These are phyloP conservation scores for Coleophoma eucalyptorum DNA, from an alignment of 2,329 filamentous ascomycete genomes.

Conservation along the genomic window DNA sequence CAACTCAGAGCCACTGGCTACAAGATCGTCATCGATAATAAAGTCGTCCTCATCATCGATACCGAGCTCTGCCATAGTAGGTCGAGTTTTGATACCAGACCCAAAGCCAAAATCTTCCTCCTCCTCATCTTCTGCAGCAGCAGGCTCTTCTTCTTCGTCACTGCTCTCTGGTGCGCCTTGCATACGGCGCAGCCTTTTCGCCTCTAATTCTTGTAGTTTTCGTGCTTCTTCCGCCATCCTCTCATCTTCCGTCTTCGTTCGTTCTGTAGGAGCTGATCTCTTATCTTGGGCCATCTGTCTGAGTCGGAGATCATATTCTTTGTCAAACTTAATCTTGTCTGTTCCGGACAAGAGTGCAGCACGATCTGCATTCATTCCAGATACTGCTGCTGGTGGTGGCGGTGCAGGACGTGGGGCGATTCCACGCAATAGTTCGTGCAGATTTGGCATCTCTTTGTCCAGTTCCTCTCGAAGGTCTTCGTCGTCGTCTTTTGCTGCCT, in stretches of 20 bases:
- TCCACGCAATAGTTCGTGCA: conserved; percentile 67
- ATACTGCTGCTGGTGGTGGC: conserved; percentile 31
- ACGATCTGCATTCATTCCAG: conserved; percentile 60
- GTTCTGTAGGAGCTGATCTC: conserved; percentile 78
- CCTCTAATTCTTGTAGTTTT: conserved; percentile 75
- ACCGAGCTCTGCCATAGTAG: conserved; percentile 50
- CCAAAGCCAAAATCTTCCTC: conserved; percentile 60
- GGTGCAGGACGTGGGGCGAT: conserved; percentile 45
- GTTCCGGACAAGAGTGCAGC: conserved; percentile 55
- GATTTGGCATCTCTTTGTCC: conserved; percentile 75
- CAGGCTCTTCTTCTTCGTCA: conserved; percentile 55
- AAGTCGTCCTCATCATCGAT: conserved; percentile 96
- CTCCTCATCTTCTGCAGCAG: conserved; percentile 34
- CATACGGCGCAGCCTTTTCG: conserved; percentile 82
- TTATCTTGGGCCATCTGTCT: conserved; percentile 81
- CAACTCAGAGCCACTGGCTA: conserved; percentile 76
- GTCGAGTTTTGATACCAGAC: conserved; percentile 49
- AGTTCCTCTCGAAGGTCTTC: conserved; percentile 81
- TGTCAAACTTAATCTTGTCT: conserved; percentile 68
- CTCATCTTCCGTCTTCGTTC: conserved; percentile 90
- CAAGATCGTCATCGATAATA: conserved; percentile 80
- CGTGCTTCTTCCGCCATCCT: conserved; percentile 73
- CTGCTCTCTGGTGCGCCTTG: conserved; percentile 70
- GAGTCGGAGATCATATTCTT: conserved; percentile 82
- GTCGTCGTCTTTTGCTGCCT: conserved; percentile 89